phyloP scores from a whole-genome alignment of 352 stramenopile genomes.

The Phytophthora nicotianae region DNA sequence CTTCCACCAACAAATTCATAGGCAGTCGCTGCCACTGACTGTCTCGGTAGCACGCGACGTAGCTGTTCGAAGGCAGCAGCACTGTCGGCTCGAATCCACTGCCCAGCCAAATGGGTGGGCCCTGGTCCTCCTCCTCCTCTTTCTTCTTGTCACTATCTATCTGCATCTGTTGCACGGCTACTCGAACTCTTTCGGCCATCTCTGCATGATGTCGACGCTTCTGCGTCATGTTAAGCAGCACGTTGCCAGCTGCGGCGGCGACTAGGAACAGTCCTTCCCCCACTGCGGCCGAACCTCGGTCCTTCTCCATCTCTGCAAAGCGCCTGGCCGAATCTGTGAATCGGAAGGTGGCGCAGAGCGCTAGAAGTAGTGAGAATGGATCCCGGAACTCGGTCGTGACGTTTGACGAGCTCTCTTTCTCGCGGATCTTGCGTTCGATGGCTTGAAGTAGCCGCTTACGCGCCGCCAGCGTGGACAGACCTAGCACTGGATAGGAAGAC shows the following conservation, averaged over 20 bases:
- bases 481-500: constrained; percentile 36
- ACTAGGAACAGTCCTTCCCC: constrained; percentile 68
- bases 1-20: constrained; percentile 85
- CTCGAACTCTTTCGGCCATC: constrained; percentile 76
- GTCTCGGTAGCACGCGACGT: constrained; percentile 82
- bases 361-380: constrained; percentile 70
- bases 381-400: constrained; percentile 78
- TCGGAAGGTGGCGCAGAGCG: constrained; percentile 69
- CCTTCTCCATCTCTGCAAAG: constrained; percentile 30
- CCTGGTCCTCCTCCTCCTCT: constrained; percentile 9
- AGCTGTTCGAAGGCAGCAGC: constrained; percentile 78
- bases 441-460: constrained; percentile 60
- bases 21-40: constrained; percentile 80
- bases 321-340: constrained; percentile 54
- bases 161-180: constrained; percentile 69
- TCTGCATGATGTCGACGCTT: constrained; percentile 76
- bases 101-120: constrained; percentile 30
- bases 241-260: constrained; percentile 59
- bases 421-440: constrained; percentile 73
- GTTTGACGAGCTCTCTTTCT: constrained; percentile 67
- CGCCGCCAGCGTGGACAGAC: constrained; percentile 56
- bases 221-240: constrained; percentile 67
- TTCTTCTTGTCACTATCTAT: constrained; percentile 19
- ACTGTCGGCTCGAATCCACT: constrained; percentile 40
- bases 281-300: constrained; percentile 36